phyloP scores from a whole-genome alignment of 2,329 filamentous ascomycete species.

The Pestalotiopsis sp. region DNA sequence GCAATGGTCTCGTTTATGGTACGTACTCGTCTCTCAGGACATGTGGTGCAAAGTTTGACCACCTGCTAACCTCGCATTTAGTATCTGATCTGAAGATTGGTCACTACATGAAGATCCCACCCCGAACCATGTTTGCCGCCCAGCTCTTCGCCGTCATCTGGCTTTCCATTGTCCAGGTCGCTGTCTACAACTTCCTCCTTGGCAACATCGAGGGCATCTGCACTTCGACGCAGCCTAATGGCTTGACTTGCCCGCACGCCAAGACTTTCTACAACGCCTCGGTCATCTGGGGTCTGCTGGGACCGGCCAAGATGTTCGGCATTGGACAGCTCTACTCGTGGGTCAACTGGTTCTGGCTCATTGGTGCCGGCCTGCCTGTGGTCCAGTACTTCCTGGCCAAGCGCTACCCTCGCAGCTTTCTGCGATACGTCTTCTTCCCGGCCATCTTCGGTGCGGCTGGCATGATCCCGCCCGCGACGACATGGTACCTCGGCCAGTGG shows the following conservation, averaged over 20 bases:
- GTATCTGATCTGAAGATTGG: constrained; percentile 53
- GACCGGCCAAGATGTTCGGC: constrained; percentile 55
- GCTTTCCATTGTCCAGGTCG: constrained; percentile 40
- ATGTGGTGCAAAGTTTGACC: neutral
- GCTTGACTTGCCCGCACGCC: constrained; percentile 59
- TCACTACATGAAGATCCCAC: constrained; percentile 57
- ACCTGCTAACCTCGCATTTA: neutral
- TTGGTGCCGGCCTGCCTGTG: constrained; percentile 50
- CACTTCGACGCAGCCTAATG: constrained; percentile 45
- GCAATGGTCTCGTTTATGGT: constrained; percentile 47
- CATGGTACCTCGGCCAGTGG: constrained; percentile 58
- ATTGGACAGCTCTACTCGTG: constrained; percentile 47
- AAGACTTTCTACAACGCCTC: constrained; percentile 63
- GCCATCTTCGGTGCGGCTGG: constrained; percentile 54
- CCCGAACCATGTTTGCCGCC: constrained; percentile 49
- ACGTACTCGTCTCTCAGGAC: neutral
- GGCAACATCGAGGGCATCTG: constrained; percentile 57
- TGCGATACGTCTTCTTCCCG: constrained; percentile 54
- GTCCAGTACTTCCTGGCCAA: constrained; percentile 51
- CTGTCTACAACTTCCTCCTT: constrained; percentile 41
- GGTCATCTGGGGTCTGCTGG: constrained; percentile 65
- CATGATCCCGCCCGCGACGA: constrained; percentile 57
- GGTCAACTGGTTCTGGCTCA: constrained; percentile 59
- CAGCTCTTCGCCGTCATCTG: constrained; percentile 45
- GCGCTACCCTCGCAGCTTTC: constrained; percentile 45